Evolutionary conservation across 306 rosid genomes (phyloP).

Genomic region (Begonia loranthoides): DNA sequence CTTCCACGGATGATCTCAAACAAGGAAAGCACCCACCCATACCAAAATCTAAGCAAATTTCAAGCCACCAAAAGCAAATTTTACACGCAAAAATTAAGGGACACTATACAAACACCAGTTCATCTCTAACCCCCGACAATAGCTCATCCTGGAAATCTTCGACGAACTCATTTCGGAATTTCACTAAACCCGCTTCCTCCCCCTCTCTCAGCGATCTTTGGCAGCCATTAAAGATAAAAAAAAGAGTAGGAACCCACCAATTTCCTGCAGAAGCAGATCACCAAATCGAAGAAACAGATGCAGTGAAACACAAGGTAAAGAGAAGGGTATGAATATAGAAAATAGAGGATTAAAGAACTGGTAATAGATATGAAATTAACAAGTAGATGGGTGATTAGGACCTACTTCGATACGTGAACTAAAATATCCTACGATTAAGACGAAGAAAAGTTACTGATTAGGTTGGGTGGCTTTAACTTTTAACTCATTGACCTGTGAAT

Average conservation of each 20-base stretch:
- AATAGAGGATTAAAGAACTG: not conserved
- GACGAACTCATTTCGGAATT: slow-evolving; percentile 29
- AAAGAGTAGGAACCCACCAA: slow-evolving; percentile 32
- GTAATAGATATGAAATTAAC: not conserved
- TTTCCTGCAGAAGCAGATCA: slow-evolving; percentile 73
- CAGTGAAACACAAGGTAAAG: slow-evolving; percentile 38
- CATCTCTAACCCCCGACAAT: slow-evolving; percentile 9
- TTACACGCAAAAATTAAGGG: no score
- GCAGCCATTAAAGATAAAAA: slow-evolving; percentile 34
- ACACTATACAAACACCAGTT: not conserved
- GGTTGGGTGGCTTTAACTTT: not conserved
- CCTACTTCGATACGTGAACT: slow-evolving; percentile 13
- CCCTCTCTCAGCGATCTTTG: slow-evolving; percentile 21
- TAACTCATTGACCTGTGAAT: slow-evolving; percentile 13
- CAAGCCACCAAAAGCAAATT: slow-evolving; percentile 24
- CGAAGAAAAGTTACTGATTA: not conserved
- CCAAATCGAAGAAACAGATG: slow-evolving; percentile 68
- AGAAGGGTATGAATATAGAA: slow-evolving; percentile 3
- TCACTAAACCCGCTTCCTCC: slow-evolving; percentile 15
- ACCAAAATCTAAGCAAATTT: slow-evolving; percentile 44
- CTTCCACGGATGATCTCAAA: slow-evolving; percentile 79
- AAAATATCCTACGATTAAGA: slow-evolving; percentile 5
- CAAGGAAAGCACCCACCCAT: slow-evolving; percentile 99
- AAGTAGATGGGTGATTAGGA: slow-evolving; percentile 2
- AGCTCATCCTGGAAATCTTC: slow-evolving; percentile 15